Evolutionary conservation across 2,329 filamentous ascomycete species (phyloP).

Genomic region (Coniochaeta sp.): DNA sequence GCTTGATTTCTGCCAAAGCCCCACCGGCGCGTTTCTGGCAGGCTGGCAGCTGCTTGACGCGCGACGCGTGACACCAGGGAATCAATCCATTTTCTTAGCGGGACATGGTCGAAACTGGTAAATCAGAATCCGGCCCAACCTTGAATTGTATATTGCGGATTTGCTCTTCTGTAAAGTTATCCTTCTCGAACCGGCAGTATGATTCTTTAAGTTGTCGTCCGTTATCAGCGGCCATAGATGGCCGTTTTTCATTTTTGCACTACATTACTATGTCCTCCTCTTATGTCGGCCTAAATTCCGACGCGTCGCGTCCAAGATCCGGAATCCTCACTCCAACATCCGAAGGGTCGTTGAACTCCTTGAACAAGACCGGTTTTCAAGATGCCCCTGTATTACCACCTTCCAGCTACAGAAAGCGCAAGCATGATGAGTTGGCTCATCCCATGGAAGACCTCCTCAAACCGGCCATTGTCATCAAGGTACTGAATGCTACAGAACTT

Average conservation of each 20-base stretch:
- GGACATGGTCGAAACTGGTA: too few species aligned
- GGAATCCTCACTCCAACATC: conserved; percentile 34
- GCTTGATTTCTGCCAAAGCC: neutral
- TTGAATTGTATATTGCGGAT: neutral
- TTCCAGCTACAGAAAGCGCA: conserved; percentile 25
- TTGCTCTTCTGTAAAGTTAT: too few species aligned
- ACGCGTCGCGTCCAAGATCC: conserved; percentile 43
- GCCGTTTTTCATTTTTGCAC: conserved; percentile 11
- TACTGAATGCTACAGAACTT: conserved; percentile 14
- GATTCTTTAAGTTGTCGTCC: neutral
- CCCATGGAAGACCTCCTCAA: conserved; percentile 47
- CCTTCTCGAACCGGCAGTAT: too few species aligned
- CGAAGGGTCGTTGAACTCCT: conserved; percentile 28
- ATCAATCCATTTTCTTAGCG: neutral
- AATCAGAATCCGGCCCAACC: neutral
- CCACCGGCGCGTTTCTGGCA: neutral
- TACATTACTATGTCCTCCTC: conserved; percentile 24
- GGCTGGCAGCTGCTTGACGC: conserved; percentile 5
- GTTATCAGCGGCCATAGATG: conserved; percentile 18
- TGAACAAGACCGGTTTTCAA: neutral
- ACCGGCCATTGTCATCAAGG: conserved; percentile 45
- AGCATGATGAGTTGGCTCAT: conserved; percentile 22
- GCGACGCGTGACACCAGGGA: too few species aligned
- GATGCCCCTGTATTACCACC: conserved; percentile 20
- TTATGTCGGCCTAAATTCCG: conserved; percentile 20